Conservation (phyloP, 1,139 yeast genomes). For the Saccharomyces hybrid region DNA sequence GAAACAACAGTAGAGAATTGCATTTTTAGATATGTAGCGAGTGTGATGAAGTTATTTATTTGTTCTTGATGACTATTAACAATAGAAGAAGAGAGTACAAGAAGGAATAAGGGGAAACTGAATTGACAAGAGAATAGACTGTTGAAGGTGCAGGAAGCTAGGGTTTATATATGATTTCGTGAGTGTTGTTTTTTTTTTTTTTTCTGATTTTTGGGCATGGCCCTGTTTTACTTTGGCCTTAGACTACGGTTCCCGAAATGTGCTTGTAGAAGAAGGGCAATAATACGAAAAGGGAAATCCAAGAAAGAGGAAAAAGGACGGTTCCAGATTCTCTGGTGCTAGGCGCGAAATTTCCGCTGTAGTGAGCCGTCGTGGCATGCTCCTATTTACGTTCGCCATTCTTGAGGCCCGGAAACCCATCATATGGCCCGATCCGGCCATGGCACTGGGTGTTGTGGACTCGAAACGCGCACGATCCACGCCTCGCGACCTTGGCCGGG, state of each 20-base stretch:
- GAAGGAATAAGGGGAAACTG: background rate
- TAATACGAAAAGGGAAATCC: background rate
- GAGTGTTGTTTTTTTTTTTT: background rate
- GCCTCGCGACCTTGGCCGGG: background rate
- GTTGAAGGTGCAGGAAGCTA: background rate
- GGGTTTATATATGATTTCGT: background rate
- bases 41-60: background rate
- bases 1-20: no score
- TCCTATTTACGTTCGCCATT: background rate
- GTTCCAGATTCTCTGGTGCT: background rate
- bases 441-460: background rate
- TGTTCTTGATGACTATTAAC: background rate
- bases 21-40: constrained; percentile 18
- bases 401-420: background rate
- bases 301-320: background rate
- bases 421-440: background rate
- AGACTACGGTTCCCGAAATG: background rate
- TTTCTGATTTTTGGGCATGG: background rate
- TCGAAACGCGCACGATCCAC: background rate
- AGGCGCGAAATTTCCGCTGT: background rate
- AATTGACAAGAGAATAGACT: background rate
- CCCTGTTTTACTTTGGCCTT: background rate
- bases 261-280: background rate
- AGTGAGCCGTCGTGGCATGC: background rate
- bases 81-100: background rate